Base-by-base conservation (phyloP, 805 yeast species). In the Nakazawaea ishiwadae region DNA sequence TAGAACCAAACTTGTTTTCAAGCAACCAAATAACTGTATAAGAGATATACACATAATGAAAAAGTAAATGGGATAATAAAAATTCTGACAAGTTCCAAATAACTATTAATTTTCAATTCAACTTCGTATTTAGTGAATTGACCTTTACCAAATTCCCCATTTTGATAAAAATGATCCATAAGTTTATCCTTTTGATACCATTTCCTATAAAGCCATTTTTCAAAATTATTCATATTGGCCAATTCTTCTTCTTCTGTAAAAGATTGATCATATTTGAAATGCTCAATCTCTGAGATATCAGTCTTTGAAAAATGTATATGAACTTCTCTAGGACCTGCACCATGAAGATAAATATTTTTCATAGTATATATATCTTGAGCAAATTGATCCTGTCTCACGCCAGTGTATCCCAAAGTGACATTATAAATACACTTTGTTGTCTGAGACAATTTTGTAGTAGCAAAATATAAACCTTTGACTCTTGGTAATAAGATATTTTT, bases 111-210 rank as follows among this genome's bases (percentile, higher is more conserved):
- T 31, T 40, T 50, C 30, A 63, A 47, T 4, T 40, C 51, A 17
- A 42, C 39, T 12, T 48, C 50, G 18, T 50, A 50, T 4, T 51
- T 51, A 11, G 31, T 37, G 9, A 44, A 45, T 17, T 40, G 44
- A 2, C 50, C 39, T 1, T 54, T 57, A 11, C 56, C 60, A 46
- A 83, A 81, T 2, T 66, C 48, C 6, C 91, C 89, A 10, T 65
- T 62, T 11, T 64, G 54, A 53, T 76, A 81, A 52, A 77, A 86
- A 14, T 58, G 55, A n/a, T 73, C 79, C 77, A 93, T 68, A 37
- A 82, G 58, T 36, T 59, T 62, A 60, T 93, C 98, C 59, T 93
- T 93, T 48, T 77, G 81, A 15, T 63, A 54, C 98, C 98, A 93
- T 9, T 75, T 62, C 3, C 71, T 60, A 46, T 68, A 70, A 35